Evolutionary conservation across 306 rosid genomes (phyloP).

Genomic region (Ormosia emarginata): DNA sequence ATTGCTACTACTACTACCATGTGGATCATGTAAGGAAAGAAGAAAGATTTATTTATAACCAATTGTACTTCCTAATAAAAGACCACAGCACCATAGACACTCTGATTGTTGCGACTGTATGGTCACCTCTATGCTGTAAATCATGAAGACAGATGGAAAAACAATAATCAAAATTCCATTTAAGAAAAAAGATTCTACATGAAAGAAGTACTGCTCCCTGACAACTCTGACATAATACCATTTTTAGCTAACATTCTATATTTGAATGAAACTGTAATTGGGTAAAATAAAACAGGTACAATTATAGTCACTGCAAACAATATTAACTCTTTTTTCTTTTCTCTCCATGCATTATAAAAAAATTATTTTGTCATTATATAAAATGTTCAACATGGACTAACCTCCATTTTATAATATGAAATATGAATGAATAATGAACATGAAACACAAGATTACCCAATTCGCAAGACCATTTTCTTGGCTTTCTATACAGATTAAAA

Average conservation of each 20-base stretch:
- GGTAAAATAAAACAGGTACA: neutral
- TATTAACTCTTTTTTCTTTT: neutral
- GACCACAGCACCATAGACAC: neutral
- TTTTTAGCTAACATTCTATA: neutral
- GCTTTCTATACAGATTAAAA: slow-evolving; percentile 5
- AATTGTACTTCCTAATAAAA: neutral
- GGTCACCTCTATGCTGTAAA: neutral
- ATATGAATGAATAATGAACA: slow-evolving; percentile 18
- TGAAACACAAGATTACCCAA: neutral
- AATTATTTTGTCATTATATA: neutral
- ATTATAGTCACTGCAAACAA: neutral
- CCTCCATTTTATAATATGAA: neutral
- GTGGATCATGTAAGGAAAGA: neutral
- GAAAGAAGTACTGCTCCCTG: neutral
- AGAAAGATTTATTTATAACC: neutral
- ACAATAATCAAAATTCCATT: neutral
- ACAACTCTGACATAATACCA: neutral
- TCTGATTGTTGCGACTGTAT: neutral
- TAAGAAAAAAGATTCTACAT: neutral
- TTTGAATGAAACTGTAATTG: neutral
- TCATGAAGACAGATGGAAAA: neutral
- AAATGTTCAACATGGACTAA: neutral
- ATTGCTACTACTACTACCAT: neutral
- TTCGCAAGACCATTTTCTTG: neutral
- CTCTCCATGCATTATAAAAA: neutral